Evolutionary conservation across 257 asterid genomes (phyloP), one percentile per base, ranked within the genome.

Genomic region (Solanum tarapatanum): DNA sequence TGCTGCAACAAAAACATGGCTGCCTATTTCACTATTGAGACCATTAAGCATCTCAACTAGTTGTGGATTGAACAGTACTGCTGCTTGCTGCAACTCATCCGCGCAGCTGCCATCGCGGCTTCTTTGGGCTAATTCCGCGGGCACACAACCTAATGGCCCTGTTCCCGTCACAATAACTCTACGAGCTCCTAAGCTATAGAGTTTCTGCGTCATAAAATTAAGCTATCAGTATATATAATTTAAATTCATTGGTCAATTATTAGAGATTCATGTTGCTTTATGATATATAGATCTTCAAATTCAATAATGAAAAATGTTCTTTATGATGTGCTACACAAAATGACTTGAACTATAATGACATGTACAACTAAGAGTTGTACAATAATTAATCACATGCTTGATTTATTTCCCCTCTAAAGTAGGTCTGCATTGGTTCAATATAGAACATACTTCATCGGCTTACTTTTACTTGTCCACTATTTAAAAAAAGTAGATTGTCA

Each of bases 71-170:
- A 91, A 95, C 24, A 94, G 74, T 16, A 89, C 14, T 7, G 98
- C 93, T 2, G 99, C 99, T 7, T 10, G 89, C 36, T 92, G 93
- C 85, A 95, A 87, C 8, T 92, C 95, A 3, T 0, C 66, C 0
- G 94, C 95, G 19, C 99, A 96, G 88, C 94, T 95, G 0, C 99
- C 99, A 2, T 86, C 87, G 23, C 3, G 33, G 17, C 98, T 93
- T 28, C 86, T 95, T n/a, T 24, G 83, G 0, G 98, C 99, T 82
- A 94, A 36, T 73, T 95, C 98, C 0, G 98, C 97, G 0, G 99
- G 99, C 76, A 93, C 98, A 73, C 99, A 96, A 21, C 99, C 99
- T 32, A 96, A 14, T 24, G 98, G 99, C 0, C 99, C 99, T 3
- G 95, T 92, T 4, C 99, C 99, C 0, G 98, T 96, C 89, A 96